Percentiles rank a stretch among this genome's conserved stretches.
Conservation (phyloP, 140 eudicot genomes). For the Artemisia princeps region DNA sequence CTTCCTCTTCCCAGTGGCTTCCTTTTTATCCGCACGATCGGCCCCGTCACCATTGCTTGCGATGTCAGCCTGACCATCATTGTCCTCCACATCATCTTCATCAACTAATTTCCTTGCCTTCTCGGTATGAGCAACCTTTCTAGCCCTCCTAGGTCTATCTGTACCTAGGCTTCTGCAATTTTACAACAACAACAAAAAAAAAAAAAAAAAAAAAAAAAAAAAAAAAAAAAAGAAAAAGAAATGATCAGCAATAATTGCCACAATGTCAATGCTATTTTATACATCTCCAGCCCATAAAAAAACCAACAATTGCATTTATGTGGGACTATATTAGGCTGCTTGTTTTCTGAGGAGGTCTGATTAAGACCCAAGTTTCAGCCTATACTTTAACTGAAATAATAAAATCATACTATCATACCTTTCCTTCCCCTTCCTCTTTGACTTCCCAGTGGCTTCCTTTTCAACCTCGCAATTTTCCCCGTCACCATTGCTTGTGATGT, state of each 20-base stretch:
- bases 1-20: conserved; percentile 16
- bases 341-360: too few relatives aligned
- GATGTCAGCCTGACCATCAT: conserved; percentile 21
- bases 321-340: too few relatives aligned
- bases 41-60: conserved; percentile 13
- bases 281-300: background rate
- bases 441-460: conserved; percentile 12
- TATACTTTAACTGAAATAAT: too few relatives aligned
- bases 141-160: conserved; percentile 28
- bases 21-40: conserved; percentile 9
- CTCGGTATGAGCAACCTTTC: conserved; percentile 27
- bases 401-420: conserved; percentile 9
- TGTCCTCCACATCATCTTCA: conserved; percentile 31
- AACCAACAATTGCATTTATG: too few relatives aligned
- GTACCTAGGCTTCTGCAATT: conserved; percentile 26
- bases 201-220: background rate
- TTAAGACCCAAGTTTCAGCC: too few relatives aligned
- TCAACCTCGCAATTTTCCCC: conserved; percentile 9
- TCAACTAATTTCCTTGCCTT: conserved; percentile 22
- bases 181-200: conserved; percentile 1
- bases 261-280: background rate
- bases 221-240: background rate
- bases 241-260: background rate
- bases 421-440: conserved; percentile 4
- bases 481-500: conserved; percentile 13